phyloP scores from a whole-genome alignment of 208 protist species.

The Leishmania guyanensis region DNA sequence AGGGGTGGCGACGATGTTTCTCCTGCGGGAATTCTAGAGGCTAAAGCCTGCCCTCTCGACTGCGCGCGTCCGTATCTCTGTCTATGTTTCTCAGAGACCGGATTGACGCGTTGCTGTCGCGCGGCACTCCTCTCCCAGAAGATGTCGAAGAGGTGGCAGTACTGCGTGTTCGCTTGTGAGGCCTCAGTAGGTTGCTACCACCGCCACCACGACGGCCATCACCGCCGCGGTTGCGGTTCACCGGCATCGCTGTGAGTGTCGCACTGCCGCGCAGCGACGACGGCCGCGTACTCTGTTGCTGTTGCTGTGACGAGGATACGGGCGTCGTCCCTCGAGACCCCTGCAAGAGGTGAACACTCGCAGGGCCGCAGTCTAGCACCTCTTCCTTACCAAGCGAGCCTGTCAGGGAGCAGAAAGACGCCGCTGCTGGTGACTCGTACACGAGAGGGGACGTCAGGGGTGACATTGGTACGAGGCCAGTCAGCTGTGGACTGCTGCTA shows the following conservation, averaged over 20 bases:
- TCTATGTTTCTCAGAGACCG: not conserved
- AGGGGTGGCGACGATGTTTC: not conserved
- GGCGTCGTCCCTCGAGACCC: slow-evolving; percentile 3
- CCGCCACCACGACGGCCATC: not conserved
- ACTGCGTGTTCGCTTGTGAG: slow-evolving; percentile 31
- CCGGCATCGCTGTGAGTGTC: slow-evolving; percentile 16
- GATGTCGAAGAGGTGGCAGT: slow-evolving; percentile 13
- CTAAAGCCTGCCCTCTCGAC: too few species aligned
- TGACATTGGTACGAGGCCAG: slow-evolving; percentile 10
- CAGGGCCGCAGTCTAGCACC: not conserved
- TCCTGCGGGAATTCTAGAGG: not conserved
- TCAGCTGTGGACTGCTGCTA: slow-evolving; percentile 1
- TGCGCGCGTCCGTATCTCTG: not conserved
- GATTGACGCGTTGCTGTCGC: slow-evolving; percentile 13
- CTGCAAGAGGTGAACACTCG: not conserved
- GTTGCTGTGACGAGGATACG: not conserved
- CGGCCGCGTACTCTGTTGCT: slow-evolving; percentile 17
- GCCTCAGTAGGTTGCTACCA: not conserved
- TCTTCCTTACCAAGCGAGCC: not conserved
- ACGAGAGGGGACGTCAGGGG: slow-evolving; percentile 1
- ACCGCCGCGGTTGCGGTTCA: slow-evolving; percentile 14
- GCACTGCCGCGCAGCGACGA: slow-evolving; percentile 27
- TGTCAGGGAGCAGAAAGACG: not conserved
- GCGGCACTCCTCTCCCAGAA: slow-evolving; percentile 6
- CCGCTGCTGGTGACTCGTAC: not conserved